A percentile compares a stretch with the other conserved stretches of the same genome.
Evolutionary conservation across 495 filamentous ascomycete species (phyloP).

Genomic region (Xylaria bambusicola): DNA sequence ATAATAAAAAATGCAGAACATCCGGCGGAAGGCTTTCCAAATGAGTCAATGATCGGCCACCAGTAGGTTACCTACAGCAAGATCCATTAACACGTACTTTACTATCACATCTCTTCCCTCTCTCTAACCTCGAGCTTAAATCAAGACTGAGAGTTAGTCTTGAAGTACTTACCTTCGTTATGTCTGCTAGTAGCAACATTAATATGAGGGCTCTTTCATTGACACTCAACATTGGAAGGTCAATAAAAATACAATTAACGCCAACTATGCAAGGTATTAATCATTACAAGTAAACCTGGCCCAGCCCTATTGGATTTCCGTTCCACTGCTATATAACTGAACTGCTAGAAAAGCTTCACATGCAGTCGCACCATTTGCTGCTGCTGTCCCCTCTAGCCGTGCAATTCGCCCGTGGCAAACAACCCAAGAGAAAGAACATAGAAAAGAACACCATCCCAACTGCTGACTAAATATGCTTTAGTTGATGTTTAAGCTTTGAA

Average conservation of each 20-base stretch:
- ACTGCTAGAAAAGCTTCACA: not conserved
- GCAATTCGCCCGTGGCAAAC: not conserved
- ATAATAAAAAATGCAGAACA: too few relatives aligned
- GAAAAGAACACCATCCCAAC: not conserved
- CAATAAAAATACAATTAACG: slow-evolving; percentile 22
- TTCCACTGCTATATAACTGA: not conserved
- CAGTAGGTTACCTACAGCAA: too few relatives aligned
- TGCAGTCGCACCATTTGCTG: too few relatives aligned
- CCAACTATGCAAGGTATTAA: slow-evolving; percentile 30
- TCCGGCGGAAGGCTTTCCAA: too few relatives aligned
- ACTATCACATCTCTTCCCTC: too few relatives aligned
- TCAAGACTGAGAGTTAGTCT: too few relatives aligned
- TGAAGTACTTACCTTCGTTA: too few relatives aligned
- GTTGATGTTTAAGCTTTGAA: slow-evolving; percentile 32
- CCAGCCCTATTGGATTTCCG: not conserved
- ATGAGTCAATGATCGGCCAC: too few relatives aligned
- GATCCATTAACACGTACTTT: too few relatives aligned
- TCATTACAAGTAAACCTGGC: not conserved
- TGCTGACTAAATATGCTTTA: not conserved
- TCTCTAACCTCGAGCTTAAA: too few relatives aligned
- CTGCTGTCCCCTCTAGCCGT: too few relatives aligned
- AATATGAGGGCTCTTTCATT: not conserved
- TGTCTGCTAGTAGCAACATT: too few relatives aligned
- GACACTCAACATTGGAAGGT: slow-evolving; percentile 3
- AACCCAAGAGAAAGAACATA: not conserved